Conservation (phyloP, 129 eudicot genomes). For the Chrysanthemum seticuspe region DNA sequence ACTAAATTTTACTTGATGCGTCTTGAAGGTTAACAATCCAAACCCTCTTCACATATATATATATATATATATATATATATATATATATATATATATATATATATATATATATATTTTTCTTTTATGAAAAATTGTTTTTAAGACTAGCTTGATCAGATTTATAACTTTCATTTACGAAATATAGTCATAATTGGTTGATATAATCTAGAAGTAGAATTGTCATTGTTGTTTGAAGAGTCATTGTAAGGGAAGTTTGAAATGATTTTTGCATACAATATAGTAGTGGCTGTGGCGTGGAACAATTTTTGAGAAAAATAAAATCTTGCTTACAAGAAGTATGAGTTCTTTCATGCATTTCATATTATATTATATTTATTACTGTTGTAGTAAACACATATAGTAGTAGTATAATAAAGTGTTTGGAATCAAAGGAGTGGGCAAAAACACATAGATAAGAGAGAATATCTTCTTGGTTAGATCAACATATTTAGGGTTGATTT, state of each 20-base stretch:
- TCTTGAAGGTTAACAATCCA: not conserved
- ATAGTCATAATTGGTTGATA: too few relatives aligned
- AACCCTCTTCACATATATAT: too few relatives aligned
- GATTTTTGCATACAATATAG: conserved; percentile 7
- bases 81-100: too few relatives aligned
- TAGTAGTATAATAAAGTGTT: conserved; percentile 19
- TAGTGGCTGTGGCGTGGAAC: not conserved
- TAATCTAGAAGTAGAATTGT: too few relatives aligned
- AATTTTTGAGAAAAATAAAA: conserved; percentile 21
- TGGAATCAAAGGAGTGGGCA: conserved; percentile 40
- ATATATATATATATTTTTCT: too few relatives aligned
- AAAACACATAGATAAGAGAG: conserved; percentile 44
- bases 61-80: too few relatives aligned
- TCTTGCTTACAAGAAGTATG: conserved; percentile 35
- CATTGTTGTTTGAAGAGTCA: not conserved
- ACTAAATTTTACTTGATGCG: not conserved
- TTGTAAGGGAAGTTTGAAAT: not conserved
- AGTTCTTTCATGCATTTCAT: conserved; percentile 19
- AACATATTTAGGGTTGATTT: conserved; percentile 38
- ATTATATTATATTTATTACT: not conserved
- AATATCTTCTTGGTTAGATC: conserved; percentile 53
- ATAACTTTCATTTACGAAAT: too few relatives aligned
- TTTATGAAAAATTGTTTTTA: too few relatives aligned
- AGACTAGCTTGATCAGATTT: too few relatives aligned
- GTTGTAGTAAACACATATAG: not conserved